Conservation (phyloP, 2,329 filamentous ascomycete species). For the Hyphodiscus sp. region DNA sequence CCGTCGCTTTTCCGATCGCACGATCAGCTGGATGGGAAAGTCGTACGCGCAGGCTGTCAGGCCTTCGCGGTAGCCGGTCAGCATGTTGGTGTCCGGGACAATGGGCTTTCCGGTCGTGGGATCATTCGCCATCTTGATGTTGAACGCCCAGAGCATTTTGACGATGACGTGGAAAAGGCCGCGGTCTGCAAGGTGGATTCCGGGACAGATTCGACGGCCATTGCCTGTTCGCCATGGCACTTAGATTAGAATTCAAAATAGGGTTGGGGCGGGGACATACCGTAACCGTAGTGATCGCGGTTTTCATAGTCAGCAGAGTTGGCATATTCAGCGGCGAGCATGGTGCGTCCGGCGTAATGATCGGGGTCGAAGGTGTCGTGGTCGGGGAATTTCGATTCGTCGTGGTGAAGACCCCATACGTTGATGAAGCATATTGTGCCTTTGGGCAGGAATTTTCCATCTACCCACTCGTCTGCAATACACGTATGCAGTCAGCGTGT, state of each 20-base stretch:
- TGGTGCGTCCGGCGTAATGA: slow-evolving; percentile 25
- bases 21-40: slow-evolving; percentile 14
- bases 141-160: slow-evolving; percentile 11
- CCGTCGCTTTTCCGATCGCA: slow-evolving; percentile 21
- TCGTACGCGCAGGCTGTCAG: background rate
- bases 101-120: slow-evolving; percentile 6
- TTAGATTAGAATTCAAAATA: no score
- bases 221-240: no score
- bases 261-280: slow-evolving; percentile 2
- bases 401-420: slow-evolving; percentile 30
- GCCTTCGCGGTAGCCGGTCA: background rate
- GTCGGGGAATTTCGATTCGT: slow-evolving; percentile 34
- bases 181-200: slow-evolving; percentile 36
- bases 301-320: slow-evolving; percentile 47
- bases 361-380: slow-evolving; percentile 39
- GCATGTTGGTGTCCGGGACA: slow-evolving; percentile 12
- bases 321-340: slow-evolving; percentile 27
- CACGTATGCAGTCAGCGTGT: background rate
- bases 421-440: slow-evolving; percentile 33
- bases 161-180: slow-evolving; percentile 2
- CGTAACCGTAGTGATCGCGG: slow-evolving; percentile 28
- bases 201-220: slow-evolving; percentile 34
- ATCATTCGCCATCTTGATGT: slow-evolving; percentile 22
- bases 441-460: slow-evolving; percentile 40
- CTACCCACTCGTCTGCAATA: slow-evolving; percentile 7